Percentiles rank a stretch among this genome's conserved stretches.
Evolutionary conservation across 306 rosid species (phyloP).

Genomic region (Ormosia semicastrata): DNA sequence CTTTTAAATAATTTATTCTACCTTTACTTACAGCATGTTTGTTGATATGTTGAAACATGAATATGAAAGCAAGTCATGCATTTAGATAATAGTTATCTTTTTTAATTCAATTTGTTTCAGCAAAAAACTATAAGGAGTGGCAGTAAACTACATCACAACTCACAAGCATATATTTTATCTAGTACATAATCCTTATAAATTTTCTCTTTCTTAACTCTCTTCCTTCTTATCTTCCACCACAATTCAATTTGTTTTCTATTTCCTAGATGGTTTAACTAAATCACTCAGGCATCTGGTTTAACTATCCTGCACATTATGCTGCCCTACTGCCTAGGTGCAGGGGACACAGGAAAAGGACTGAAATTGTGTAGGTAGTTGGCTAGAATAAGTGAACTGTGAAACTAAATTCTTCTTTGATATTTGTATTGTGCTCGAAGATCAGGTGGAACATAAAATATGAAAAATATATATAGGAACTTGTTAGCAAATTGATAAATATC

Average conservation of each 20-base stretch:
- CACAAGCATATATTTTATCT: not conserved
- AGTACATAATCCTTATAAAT: not conserved
- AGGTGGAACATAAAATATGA: constrained; percentile 9
- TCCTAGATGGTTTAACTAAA: not conserved
- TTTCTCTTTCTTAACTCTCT: not conserved
- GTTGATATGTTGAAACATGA: not conserved
- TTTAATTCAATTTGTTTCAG: not conserved
- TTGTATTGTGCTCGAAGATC: not conserved
- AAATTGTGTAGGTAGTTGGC: not conserved
- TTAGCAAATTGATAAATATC: not conserved
- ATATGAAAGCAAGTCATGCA: not conserved
- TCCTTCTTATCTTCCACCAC: not conserved
- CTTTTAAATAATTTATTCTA: not conserved
- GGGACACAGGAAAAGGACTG: not conserved
- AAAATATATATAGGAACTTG: constrained; percentile 3
- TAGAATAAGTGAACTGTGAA: not conserved
- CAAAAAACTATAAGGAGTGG: not conserved
- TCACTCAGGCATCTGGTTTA: not conserved
- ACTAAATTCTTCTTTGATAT: not conserved
- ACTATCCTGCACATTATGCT: not conserved
- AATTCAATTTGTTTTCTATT: not conserved
- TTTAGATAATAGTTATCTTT: not conserved
- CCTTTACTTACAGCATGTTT: not conserved
- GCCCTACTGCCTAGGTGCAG: not conserved
- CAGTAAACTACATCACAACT: not conserved